Conservation (phyloP, 2,329 filamentous ascomycete species). For the Colletotrichum salicis region DNA sequence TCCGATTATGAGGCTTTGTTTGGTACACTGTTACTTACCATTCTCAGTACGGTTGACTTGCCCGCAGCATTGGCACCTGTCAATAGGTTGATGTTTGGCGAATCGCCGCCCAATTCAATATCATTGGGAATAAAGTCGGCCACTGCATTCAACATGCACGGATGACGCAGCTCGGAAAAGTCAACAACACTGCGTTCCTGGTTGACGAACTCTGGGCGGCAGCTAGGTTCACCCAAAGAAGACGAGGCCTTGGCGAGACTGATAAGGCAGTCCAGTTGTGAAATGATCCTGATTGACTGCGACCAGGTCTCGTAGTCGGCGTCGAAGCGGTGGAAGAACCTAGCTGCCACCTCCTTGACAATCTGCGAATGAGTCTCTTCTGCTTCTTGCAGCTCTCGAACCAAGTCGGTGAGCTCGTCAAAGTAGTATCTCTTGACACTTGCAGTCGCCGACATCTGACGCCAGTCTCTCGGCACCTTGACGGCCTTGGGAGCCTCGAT, state of each 20-base stretch:
- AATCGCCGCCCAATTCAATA: conserved; percentile 82
- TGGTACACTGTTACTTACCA: conserved; percentile 69
- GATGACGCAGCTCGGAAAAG: conserved; percentile 91
- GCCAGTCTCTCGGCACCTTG: conserved; percentile 90
- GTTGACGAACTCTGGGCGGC: conserved; percentile 88
- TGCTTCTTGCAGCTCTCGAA: conserved; percentile 90
- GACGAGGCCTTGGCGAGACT: conserved; percentile 90
- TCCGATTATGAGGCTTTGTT: neutral
- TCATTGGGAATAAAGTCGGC: conserved; percentile 98
- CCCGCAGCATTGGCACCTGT: conserved; percentile 97
- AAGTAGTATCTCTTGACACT: conserved; percentile 96
- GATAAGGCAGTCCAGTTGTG: conserved; percentile 94
- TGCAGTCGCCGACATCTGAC: conserved; percentile 94
- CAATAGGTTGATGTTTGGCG: conserved; percentile 86
- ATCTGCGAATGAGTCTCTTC: conserved; percentile 95
- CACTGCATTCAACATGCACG: conserved; percentile 90
- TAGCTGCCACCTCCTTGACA: conserved; percentile 82
- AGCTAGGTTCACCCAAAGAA: conserved; percentile 85
- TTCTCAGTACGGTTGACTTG: conserved; percentile 94
- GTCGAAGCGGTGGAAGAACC: conserved; percentile 90
- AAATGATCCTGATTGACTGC: conserved; percentile 86
- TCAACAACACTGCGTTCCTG: conserved; percentile 87
- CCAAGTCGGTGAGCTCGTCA: conserved; percentile 80
- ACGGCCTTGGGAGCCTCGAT: conserved; percentile 86
- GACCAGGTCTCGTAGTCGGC: conserved; percentile 88